Evolutionary conservation across 1,284 basidiomycete genomes (phyloP).

Genomic region (Ustilago nuda): DNA sequence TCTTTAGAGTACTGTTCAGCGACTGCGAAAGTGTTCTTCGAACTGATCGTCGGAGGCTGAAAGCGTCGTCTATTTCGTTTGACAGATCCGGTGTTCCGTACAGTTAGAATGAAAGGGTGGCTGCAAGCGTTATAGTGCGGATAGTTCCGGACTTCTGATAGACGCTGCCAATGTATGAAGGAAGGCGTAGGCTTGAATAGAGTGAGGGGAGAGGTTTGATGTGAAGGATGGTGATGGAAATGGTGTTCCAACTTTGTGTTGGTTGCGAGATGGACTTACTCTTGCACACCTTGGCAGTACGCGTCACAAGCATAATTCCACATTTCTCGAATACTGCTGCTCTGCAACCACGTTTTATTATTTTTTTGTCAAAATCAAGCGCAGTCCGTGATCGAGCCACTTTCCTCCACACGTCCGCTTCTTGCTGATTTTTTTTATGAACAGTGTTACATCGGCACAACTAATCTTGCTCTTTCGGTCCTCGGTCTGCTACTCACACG

Average conservation of each 20-base stretch:
- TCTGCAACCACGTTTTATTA: slow-evolving; percentile 21
- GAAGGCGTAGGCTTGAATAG: background rate
- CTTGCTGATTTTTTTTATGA: background rate
- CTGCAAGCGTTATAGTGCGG: too few species aligned
- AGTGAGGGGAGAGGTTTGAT: background rate
- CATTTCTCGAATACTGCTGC: slow-evolving; percentile 15
- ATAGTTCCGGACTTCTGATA: too few species aligned
- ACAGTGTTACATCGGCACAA: slow-evolving; percentile 4
- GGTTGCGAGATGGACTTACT: slow-evolving; percentile 3
- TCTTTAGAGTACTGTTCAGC: too few species aligned
- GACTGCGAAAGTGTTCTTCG: too few species aligned
- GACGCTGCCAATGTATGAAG: background rate
- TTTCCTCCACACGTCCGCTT: slow-evolving; percentile 27
- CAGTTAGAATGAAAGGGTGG: too few species aligned
- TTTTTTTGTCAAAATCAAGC: background rate
- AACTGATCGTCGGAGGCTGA: too few species aligned
- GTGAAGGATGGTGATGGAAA: background rate
- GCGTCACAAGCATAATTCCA: slow-evolving; percentile 29
- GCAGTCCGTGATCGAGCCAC: slow-evolving; percentile 28
- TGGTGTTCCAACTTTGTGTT: background rate
- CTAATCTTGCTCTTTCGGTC: background rate
- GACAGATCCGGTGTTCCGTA: too few species aligned
- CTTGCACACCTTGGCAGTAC: slow-evolving; percentile 6
- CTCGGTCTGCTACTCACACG: background rate
- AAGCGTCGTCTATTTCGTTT: too few species aligned